These are phyloP conservation scores for Fusarium duplospermum DNA, from an alignment of 2,329 filamentous ascomycete genomes.

Conservation along the genomic window DNA sequence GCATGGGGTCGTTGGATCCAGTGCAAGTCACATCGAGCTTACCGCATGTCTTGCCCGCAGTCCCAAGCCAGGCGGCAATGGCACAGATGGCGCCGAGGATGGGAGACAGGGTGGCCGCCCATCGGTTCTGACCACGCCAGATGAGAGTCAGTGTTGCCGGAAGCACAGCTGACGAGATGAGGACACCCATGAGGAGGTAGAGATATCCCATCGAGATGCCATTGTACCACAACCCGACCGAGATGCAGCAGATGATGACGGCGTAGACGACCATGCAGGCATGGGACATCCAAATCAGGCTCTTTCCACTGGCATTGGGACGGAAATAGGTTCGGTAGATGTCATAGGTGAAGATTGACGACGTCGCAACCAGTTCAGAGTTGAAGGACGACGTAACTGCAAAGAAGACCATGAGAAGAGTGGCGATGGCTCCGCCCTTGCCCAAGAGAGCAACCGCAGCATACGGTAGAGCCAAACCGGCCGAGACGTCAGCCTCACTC, in stretches of 20 bases:
- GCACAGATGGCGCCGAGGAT: conserved; percentile 73
- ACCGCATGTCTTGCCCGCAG: conserved; percentile 75
- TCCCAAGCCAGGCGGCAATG: conserved; percentile 81
- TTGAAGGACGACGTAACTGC: conserved; percentile 88
- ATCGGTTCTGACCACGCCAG: conserved; percentile 82
- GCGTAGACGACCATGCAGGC: conserved; percentile 76
- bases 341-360: conserved; percentile 88
- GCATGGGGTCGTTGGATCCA: conserved; percentile 85
- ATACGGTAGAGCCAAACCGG: conserved; percentile 85
- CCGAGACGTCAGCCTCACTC: conserved; percentile 77
- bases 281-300: conserved; percentile 84
- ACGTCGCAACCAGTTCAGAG: conserved; percentile 86
- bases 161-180: conserved; percentile 85
- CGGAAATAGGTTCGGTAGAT: conserved; percentile 90
- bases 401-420: conserved; percentile 87
- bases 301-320: conserved; percentile 77
- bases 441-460: conserved; percentile 86
- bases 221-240: conserved; percentile 77
- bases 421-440: conserved; percentile 81
- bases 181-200: conserved; percentile 90
- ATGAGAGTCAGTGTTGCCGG: conserved; percentile 83
- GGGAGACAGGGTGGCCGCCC: conserved; percentile 75
- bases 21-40: conserved; percentile 77
- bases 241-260: conserved; percentile 80
- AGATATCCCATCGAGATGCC: conserved; percentile 89